phyloP scores from a whole-genome alignment of 108 stramenopile species.

The Seminavis robusta region DNA sequence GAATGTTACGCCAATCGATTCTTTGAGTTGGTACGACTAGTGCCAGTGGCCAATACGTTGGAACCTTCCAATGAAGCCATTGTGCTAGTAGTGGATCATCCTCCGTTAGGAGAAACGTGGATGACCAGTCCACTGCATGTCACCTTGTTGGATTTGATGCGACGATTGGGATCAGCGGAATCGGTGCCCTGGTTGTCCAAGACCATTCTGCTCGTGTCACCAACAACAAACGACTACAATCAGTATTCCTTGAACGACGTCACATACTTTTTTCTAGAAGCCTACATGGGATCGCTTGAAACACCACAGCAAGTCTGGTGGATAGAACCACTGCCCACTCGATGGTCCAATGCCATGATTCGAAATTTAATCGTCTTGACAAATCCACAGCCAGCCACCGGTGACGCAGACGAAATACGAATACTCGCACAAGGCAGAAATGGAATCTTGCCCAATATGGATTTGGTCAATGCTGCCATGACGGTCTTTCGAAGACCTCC shows the following conservation, averaged over 20 bases:
- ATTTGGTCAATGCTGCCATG: too few relatives aligned
- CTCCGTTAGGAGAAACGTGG: conserved; percentile 16
- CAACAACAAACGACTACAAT: conserved; percentile 4
- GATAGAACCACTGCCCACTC: conserved; percentile 40
- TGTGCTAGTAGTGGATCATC: conserved; percentile 58
- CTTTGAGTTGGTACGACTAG: conserved; percentile 55
- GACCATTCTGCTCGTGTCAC: conserved; percentile 66
- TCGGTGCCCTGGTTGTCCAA: conserved; percentile 77
- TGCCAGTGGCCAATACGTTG: conserved; percentile 30
- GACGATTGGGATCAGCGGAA: conserved; percentile 34
- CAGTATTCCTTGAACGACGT: conserved; percentile 17
- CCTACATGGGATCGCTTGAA: conserved; percentile 26
- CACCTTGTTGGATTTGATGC: conserved; percentile 45
- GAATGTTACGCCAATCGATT: neutral
- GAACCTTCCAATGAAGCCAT: conserved; percentile 64
- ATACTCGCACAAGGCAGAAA: conserved; percentile 70
- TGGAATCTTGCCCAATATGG: conserved; percentile 79
- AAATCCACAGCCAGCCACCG: conserved; percentile 5
- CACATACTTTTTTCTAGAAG: conserved; percentile 35
- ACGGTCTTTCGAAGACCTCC: too few relatives aligned
- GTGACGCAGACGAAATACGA: conserved; percentile 12
- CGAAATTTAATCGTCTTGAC: conserved; percentile 63
- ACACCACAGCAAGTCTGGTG: neutral
- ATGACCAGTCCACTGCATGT: conserved; percentile 42
- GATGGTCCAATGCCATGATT: conserved; percentile 48